Evolutionary conservation across 75 land plant genomes (phyloP), one percentile per base, ranked within the genome.

Genomic region (Cupressus sempervirens): DNA sequence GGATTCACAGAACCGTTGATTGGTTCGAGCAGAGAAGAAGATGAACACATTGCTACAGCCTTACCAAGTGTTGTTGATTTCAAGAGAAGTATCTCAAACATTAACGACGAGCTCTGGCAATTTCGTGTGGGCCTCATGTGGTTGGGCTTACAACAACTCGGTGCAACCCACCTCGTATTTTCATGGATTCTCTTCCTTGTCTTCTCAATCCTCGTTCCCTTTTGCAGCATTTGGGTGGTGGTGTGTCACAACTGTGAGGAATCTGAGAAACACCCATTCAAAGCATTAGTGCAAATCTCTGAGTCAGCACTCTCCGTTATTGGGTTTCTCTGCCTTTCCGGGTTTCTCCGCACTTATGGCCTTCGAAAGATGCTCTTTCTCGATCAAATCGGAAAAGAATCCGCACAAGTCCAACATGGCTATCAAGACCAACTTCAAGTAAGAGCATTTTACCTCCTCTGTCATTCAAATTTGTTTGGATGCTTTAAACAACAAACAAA

Each of bases 101-200:
- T 85, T 16, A 30, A 45, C 29, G 98, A 96, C 79, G 98, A 96
- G 87, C 88, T 96, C 38, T 56, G 83, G 43, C 80, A 85, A 48
- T 94, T 93, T 84, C 86, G 91, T 13, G 83, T 88, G 14, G 89
- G 93, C 79, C 87, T 96, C 52, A 74, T 87, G 0, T 96, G 94
- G 88, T n/a, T 93, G 53, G 94, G 91, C 48, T 68, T 96, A 7
- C 96, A 94, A 77, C 95, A 96, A 41, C 93, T 95, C 29, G 84
- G 70, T 16, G 11, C 40, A 13, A 82, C 86, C 84, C 83, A 83
- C 30, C 82, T 88, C 35, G 62, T 74, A 9, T 46, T 91, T 18
- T 96, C 97, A 12, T 96, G 98, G 97, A 40, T 87, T 35, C 13
- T 93, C 38, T 95, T 94, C 77, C 23, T 93, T 35, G 75, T 93